phyloP scores from a whole-genome alignment of 352 stramenopile species.

The Phytopythium delawarense region DNA sequence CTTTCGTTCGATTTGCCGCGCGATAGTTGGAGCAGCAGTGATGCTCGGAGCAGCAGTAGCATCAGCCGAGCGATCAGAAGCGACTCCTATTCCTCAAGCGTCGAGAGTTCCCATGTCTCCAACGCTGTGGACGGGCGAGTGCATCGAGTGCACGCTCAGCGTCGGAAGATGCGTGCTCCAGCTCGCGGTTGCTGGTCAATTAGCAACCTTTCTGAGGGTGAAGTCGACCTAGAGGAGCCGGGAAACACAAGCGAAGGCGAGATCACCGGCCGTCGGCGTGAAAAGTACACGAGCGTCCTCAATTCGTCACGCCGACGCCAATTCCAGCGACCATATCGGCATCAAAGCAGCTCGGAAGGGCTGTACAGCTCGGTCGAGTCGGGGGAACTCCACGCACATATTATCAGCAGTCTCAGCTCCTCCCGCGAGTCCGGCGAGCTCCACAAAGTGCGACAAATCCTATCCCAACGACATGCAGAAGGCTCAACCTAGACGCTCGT shows the following conservation, averaged over 20 bases:
- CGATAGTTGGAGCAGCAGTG: neutral
- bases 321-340: neutral
- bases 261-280: slow-evolving; percentile 32
- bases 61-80: neutral
- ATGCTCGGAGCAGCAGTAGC: neutral
- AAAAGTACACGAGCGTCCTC: slow-evolving; percentile 13
- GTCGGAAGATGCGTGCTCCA: neutral
- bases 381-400: slow-evolving; percentile 29
- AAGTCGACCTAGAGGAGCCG: slow-evolving; percentile 20
- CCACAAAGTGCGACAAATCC: neutral
- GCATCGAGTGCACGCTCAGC: neutral
- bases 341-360: slow-evolving; percentile 7
- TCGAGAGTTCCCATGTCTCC: neutral
- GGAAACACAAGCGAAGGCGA: slow-evolving; percentile 66
- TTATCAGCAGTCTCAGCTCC: slow-evolving; percentile 11
- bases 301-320: neutral
- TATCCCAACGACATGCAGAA: neutral
- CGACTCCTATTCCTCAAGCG: neutral
- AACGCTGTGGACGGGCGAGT: neutral
- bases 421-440: slow-evolving; percentile 30
- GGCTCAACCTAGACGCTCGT: neutral
- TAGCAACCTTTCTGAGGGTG: slow-evolving; percentile 42
- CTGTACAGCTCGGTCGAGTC: slow-evolving; percentile 42
- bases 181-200: slow-evolving; percentile 18
- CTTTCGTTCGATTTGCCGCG: neutral